These are phyloP conservation scores for Phytophthora sp. DNA, from an alignment of 352 stramenopile species.

Conservation along the genomic window DNA sequence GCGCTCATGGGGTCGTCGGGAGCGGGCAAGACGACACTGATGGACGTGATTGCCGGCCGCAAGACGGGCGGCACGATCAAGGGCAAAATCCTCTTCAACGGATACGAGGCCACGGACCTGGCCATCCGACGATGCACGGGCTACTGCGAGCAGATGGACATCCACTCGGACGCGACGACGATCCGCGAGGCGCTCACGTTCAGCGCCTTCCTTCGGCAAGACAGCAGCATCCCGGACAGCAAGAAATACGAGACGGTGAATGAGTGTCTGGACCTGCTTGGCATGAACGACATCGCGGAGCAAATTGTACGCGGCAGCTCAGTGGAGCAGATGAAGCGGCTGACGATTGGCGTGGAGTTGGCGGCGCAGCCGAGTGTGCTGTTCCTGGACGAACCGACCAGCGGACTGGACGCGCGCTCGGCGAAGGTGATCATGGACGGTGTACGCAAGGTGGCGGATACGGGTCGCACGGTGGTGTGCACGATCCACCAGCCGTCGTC, in stretches of 20 bases:
- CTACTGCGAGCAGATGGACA: conserved; percentile 29
- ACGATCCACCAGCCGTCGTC: conserved; percentile 93
- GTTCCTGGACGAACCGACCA: conserved; percentile 81
- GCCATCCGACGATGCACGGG: conserved; percentile 22
- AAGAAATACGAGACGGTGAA: conserved; percentile 44
- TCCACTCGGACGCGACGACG: conserved; percentile 11
- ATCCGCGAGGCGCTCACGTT: conserved; percentile 17
- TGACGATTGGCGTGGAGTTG: conserved; percentile 64
- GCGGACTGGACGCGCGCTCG: conserved; percentile 77
- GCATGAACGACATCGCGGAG: conserved; percentile 90
- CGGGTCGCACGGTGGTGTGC: conserved; percentile 78
- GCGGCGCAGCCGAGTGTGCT: conserved; percentile 79
- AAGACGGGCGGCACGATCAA: conserved; percentile 8
- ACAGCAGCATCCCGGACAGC: conserved; percentile 26
- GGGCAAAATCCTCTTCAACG: conserved; percentile 2
- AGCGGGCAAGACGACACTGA: conserved; percentile 20
- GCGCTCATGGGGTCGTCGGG: conserved; percentile 19
- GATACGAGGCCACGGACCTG: conserved; percentile 22
- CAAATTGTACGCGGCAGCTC: conserved; percentile 47
- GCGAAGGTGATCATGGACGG: conserved; percentile 83
- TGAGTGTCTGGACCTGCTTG: conserved; percentile 37
- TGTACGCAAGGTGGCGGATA: conserved; percentile 76
- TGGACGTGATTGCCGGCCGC: conserved; percentile 22
- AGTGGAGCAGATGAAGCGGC: conserved; percentile 53
- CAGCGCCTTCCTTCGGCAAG: conserved; percentile 76